Evolutionary conservation across 345 rosid genomes (phyloP).

Genomic region (Citrus unshiu): DNA sequence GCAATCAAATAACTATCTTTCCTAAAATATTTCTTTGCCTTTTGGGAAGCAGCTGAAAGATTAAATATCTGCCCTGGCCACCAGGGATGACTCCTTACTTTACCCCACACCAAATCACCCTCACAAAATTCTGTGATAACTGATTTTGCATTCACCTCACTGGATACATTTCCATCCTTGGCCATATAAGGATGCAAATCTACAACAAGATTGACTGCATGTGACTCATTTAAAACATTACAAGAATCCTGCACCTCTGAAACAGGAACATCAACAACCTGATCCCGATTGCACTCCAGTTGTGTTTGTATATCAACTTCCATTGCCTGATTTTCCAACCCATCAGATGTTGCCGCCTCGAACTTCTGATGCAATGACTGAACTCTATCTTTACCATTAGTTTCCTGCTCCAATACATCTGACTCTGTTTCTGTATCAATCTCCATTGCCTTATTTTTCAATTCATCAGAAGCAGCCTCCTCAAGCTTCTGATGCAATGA

Average conservation of each 20-base stretch:
- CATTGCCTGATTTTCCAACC: slow-evolving; percentile 16
- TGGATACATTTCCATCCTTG: slow-evolving; percentile 1
- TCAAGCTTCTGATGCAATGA: background rate
- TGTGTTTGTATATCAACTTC: slow-evolving; percentile 13
- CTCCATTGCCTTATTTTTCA: slow-evolving; percentile 21
- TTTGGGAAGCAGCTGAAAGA: slow-evolving; percentile 44
- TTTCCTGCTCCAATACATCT: slow-evolving; percentile 6
- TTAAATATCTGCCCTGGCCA: slow-evolving; percentile 87
- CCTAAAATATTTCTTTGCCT: slow-evolving; percentile 58
- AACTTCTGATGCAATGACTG: background rate
- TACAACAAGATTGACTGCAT: slow-evolving; percentile 14
- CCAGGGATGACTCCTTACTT: slow-evolving; percentile 90
- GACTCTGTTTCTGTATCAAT: background rate
- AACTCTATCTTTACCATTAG: background rate
- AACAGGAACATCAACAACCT: background rate
- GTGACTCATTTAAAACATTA: slow-evolving; percentile 7
- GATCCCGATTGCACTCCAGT: slow-evolving; percentile 4
- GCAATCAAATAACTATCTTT: slow-evolving; percentile 52
- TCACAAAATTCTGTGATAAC: slow-evolving; percentile 25
- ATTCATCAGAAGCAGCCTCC: slow-evolving; percentile 2
- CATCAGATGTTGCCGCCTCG: slow-evolving; percentile 1
- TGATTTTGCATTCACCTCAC: background rate
- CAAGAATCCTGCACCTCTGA: background rate
- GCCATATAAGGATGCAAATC: slow-evolving; percentile 17
- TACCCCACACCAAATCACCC: slow-evolving; percentile 83